Evolutionary conservation across 176 grass and related monocot genomes (phyloP).

Genomic region (Eragrostis nindensis): DNA sequence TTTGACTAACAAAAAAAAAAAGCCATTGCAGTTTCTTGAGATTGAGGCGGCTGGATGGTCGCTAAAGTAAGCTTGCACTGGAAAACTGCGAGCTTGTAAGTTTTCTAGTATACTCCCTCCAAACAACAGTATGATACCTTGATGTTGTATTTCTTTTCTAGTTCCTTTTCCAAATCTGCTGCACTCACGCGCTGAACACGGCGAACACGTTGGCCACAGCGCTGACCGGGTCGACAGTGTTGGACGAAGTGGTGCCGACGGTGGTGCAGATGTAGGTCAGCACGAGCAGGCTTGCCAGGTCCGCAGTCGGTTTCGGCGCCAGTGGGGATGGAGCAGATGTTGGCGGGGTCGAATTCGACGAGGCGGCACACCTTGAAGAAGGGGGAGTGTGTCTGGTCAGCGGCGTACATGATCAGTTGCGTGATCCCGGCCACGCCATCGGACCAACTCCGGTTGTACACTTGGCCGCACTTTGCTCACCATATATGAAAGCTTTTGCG

Average conservation of each 20-base stretch:
- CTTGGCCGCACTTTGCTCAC: too few relatives aligned
- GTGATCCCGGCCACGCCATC: background rate
- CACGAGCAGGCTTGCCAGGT: conserved; percentile 34
- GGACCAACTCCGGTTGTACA: background rate
- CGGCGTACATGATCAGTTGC: conserved; percentile 40
- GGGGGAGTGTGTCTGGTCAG: conserved; percentile 61
- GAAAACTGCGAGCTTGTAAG: too few relatives aligned
- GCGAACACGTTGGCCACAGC: conserved; percentile 43
- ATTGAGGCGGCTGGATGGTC: too few relatives aligned
- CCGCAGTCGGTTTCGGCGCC: conserved; percentile 2
- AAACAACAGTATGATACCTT: too few relatives aligned
- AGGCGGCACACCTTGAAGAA: conserved; percentile 61
- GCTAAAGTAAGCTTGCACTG: too few relatives aligned
- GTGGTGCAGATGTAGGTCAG: conserved; percentile 57
- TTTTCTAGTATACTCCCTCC: too few relatives aligned
- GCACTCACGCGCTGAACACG: too few relatives aligned
- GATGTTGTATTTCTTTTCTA: too few relatives aligned
- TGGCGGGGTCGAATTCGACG: conserved; percentile 34
- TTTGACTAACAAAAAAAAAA: too few relatives aligned
- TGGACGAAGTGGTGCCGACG: conserved; percentile 59
- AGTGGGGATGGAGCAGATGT: conserved; percentile 45
- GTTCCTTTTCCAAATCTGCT: too few relatives aligned
- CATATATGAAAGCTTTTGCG: too few relatives aligned
- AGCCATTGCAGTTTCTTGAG: too few relatives aligned
- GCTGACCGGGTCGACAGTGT: conserved; percentile 61